A percentile compares a stretch with the other conserved stretches of the same genome.
These are phyloP conservation scores for Parietichytrium sp. DNA, from an alignment of 108 stramenopile species.

Conservation along the genomic window DNA sequence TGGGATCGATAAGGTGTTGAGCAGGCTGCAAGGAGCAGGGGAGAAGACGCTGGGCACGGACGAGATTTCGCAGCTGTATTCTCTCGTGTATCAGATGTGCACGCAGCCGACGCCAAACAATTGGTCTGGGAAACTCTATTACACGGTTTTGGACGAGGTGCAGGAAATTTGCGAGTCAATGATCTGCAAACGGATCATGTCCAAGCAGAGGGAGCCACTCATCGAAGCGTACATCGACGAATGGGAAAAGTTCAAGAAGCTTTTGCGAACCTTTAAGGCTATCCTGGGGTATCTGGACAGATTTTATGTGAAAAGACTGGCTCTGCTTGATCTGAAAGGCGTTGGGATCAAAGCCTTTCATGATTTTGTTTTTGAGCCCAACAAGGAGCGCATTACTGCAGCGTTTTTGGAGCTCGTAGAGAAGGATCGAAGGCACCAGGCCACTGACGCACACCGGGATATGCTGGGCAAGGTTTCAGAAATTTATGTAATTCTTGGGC, in stretches of 20 bases:
- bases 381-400: slow-evolving; percentile 76
- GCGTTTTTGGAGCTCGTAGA: slow-evolving; percentile 88
- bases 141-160: slow-evolving; percentile 39
- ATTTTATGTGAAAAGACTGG: slow-evolving; percentile 81
- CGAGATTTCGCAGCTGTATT: slow-evolving; percentile 53
- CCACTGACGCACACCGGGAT: slow-evolving; percentile 82
- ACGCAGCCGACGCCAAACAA: slow-evolving; percentile 98
- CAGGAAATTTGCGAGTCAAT: background rate
- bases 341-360: slow-evolving; percentile 89
- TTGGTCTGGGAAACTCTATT: slow-evolving; percentile 96
- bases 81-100: slow-evolving; percentile 98
- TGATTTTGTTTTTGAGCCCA: slow-evolving; percentile 84
- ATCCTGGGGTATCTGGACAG: slow-evolving; percentile 69
- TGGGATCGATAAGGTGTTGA: background rate
- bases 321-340: slow-evolving; percentile 67
- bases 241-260: slow-evolving; percentile 98
- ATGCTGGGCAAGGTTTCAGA: slow-evolving; percentile 85
- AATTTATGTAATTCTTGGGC: slow-evolving; percentile 87
- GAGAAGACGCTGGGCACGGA: background rate
- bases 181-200: background rate
- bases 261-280: slow-evolving; percentile 95
- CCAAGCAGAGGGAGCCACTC: background rate
- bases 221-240: slow-evolving; percentile 61
- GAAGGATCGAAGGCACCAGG: slow-evolving; percentile 75
- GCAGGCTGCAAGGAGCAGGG: background rate